phyloP scores from a whole-genome alignment of 441 rosid genomes.

The Croton laevigatus region DNA sequence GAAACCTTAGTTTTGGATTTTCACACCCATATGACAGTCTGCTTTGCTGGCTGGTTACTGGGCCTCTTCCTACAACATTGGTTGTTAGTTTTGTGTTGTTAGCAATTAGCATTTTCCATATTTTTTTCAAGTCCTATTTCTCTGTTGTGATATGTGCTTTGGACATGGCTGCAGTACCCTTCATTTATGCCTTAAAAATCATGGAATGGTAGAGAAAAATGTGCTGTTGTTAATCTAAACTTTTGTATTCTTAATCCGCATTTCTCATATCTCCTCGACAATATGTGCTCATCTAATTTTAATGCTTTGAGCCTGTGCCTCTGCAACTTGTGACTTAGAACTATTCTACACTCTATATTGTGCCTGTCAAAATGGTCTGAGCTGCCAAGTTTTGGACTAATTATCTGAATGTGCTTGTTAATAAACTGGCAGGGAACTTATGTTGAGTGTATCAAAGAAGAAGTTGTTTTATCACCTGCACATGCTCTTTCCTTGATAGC shows the following conservation, averaged over 20 bases:
- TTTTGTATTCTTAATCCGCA: neutral
- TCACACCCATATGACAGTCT: too few species aligned
- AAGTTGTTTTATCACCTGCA: constrained; percentile 74
- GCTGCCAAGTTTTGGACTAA: neutral
- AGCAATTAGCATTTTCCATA: too few species aligned
- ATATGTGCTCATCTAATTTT: neutral
- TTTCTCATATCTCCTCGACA: neutral
- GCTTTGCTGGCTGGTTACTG: too few species aligned
- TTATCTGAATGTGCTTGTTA: constrained; percentile 18
- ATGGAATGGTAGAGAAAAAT: neutral
- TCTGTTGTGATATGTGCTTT: too few species aligned
- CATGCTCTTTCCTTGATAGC: constrained; percentile 77
- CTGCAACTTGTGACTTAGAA: neutral
- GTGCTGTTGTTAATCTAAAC: neutral
- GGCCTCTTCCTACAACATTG: too few species aligned
- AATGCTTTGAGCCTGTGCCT: neutral
- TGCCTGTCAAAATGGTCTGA: constrained; percentile 8
- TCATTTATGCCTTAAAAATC: neutral
- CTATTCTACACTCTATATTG: neutral
- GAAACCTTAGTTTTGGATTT: too few species aligned
- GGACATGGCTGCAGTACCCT: neutral
- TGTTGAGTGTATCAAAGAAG: constrained; percentile 69
- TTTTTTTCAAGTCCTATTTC: too few species aligned
- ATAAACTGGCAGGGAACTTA: constrained; percentile 48
- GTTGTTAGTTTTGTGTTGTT: too few species aligned